These are phyloP conservation scores for Chaetomium strumarium DNA, from an alignment of 2,329 filamentous ascomycete species.

Conservation along the genomic window DNA sequence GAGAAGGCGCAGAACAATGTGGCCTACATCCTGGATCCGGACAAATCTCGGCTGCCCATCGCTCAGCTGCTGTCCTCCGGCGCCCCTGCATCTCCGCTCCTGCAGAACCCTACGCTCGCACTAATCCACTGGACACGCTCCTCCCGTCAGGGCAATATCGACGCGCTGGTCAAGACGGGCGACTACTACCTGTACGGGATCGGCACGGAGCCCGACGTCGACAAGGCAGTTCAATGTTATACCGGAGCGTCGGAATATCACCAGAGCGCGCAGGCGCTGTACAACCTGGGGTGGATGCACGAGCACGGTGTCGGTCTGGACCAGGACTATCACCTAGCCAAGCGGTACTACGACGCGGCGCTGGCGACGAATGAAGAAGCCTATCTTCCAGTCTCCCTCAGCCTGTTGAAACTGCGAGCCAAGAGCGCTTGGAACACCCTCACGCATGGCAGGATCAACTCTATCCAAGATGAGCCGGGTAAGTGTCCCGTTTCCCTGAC, in stretches of 20 bases:
- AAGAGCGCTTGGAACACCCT: constrained; percentile 93
- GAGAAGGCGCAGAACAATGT: constrained; percentile 87
- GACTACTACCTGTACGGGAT: constrained; percentile 90
- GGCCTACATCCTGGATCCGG: constrained; percentile 75
- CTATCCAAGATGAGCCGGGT: constrained; percentile 85
- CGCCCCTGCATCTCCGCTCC: constrained; percentile 32
- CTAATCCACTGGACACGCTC: constrained; percentile 94
- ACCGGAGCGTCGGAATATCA: constrained; percentile 85
- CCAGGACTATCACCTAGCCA: constrained; percentile 95
- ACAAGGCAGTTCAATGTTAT: constrained; percentile 91
- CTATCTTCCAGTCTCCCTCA: constrained; percentile 86
- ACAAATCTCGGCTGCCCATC: constrained; percentile 55
- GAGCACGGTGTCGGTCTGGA: constrained; percentile 90
- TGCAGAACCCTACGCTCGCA: constrained; percentile 56
- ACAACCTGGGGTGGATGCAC: constrained; percentile 99
- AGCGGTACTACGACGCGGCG: constrained; percentile 90
- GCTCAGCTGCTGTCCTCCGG: constrained; percentile 47
- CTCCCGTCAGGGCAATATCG: constrained; percentile 85
- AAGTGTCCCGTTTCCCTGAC: constrained; percentile 31
- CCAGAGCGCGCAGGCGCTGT: constrained; percentile 89
- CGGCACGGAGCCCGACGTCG: constrained; percentile 63
- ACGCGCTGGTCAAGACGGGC: constrained; percentile 95
- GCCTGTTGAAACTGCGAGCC: constrained; percentile 74
- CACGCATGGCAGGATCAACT: constrained; percentile 84
- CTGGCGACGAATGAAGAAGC: constrained; percentile 88